Base-by-base conservation (phyloP, 164 flowering plant genomes). In the Tinospora cordifolia region DNA sequence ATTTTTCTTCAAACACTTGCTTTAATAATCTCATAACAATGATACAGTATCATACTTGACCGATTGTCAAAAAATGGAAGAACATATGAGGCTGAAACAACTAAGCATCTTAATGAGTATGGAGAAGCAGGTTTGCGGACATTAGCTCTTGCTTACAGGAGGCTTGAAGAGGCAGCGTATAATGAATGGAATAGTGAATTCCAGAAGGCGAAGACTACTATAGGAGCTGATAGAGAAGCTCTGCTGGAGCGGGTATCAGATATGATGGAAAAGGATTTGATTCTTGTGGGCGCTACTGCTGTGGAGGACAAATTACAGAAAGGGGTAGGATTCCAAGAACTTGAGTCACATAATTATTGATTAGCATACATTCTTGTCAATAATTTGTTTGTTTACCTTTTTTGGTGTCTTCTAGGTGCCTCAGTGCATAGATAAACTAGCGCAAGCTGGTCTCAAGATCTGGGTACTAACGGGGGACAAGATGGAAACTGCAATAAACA, bases 391-490 rank as follows among this genome's bases (percentile, higher is more conserved):
- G 44, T 54, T 27, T 44, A 51, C 41, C 41, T 51, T 47, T 72
- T 72, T 59, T 15, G 49, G 22, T 75, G 68, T 47, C 68, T 44
- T 54, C 15, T 73, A 95, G 99, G 99, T 95, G 73, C 99, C 99
- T 75, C 91, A 92, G 72, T 95, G 99, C 78, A 95, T 95, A 58
- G 99, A 95, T 79, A 92, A 92, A 81, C 88, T 95, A 64, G 99
- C 99, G 54, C 99, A 92, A 82, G 99, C 99, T 77, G 99, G 99
- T 79, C 90, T 95, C 47, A 95, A 95, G 83, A 76, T 95, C 75
- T 95, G 99, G 99, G 96, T 95, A 71, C 85, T 95, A 80, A 95
- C 99, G 26, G 99, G 99, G 66, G 99, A 95, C 79, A 95, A 92
- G 81, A 90, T 91, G 97, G 99, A 95, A 86, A 95, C 99, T 74